Evolutionary conservation across 2,329 filamentous ascomycete species (phyloP), one percentile per base, ranked within the genome.

Genomic region (Penicillium sp.): DNA sequence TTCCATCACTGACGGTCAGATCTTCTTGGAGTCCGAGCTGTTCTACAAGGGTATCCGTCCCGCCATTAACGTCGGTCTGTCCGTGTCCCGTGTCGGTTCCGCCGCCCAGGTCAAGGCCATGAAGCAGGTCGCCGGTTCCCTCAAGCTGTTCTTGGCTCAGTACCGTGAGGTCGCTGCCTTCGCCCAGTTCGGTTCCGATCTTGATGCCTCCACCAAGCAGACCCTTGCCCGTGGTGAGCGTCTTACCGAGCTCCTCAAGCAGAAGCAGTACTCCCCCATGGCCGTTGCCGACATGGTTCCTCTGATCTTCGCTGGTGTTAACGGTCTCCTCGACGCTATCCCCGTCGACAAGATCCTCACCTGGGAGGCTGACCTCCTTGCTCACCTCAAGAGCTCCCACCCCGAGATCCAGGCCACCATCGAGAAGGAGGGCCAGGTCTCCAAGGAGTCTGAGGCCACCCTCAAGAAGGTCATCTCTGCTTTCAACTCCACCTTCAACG

Each of bases 31-130:
- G 83, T 81, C 93, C 69, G 94, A 99, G 81, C 86, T 97, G 66
- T 99, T 97, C 89, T 97, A 97, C 91, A 99, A 99, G 90, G 94
- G 94, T 95, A 83, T 99, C 81, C 93, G 94, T 76, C 94, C 94
- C 73, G 94, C 94, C 83, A 99, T 99, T 81, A 99, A 99, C 87
- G 94, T 99, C 89, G 94, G 94, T 94, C 90, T 99, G 72, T 99
- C 94, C 74, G 94, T 99, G 72, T 99, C 94, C 70, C 94, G 94
- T 90, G 94, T 99, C 88, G 94, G 94, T 79, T 99, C 94, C 75
- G 91, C 94, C 78, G 94, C 94, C 77, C 94, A 99, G 87, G 87
- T 97, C 80, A 99, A 97, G 90, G 92, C 94, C 82, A 99, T 99
- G 94, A 99, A 99, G 88, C 94, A 99, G 86, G 94, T 99, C 72